These are phyloP conservation scores for Podosphaera xanthii DNA, from an alignment of 2,329 filamentous ascomycete species.

Conservation along the genomic window DNA sequence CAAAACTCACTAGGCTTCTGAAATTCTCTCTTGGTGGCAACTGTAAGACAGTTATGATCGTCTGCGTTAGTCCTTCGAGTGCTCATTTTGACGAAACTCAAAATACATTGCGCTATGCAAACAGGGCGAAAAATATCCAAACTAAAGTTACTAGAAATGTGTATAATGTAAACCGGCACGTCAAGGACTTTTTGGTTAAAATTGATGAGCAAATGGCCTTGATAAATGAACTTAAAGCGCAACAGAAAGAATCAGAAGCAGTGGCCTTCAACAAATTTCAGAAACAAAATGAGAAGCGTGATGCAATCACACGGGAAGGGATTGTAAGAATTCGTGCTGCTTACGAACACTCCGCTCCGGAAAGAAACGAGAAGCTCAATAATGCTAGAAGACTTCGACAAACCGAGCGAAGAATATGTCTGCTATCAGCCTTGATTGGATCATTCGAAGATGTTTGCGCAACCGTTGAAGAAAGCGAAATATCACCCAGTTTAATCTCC, in stretches of 20 bases:
- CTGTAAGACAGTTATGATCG: slow-evolving; percentile 98
- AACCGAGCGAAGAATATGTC: slow-evolving; percentile 61
- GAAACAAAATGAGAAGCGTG: slow-evolving; percentile 73
- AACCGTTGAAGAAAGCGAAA: slow-evolving; percentile 41
- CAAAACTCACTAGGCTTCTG: slow-evolving; percentile 79
- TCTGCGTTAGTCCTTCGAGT: slow-evolving; percentile 90
- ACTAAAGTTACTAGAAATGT: slow-evolving; percentile 98
- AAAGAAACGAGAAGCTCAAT: slow-evolving; percentile 56
- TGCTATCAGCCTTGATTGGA: slow-evolving; percentile 80
- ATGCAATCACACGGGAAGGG: slow-evolving; percentile 52
- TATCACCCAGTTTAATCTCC: slow-evolving; percentile 44
- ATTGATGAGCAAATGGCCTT: slow-evolving; percentile 96
- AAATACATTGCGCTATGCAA: slow-evolving; percentile 91
- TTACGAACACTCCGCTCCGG: slow-evolving; percentile 56
- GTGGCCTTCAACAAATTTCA: slow-evolving; percentile 71
- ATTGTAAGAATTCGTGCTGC: slow-evolving; percentile 57
- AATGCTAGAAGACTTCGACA: slow-evolving; percentile 65
- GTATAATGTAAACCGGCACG: slow-evolving; percentile 95
- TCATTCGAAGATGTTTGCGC: slow-evolving; percentile 74
- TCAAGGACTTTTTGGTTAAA: slow-evolving; percentile 97
- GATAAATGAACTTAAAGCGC: slow-evolving; percentile 84
- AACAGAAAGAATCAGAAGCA: slow-evolving; percentile 73
- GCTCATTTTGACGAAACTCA: slow-evolving; percentile 96
- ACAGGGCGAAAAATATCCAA: slow-evolving; percentile 97
- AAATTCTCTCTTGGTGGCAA: slow-evolving; percentile 97